These are phyloP conservation scores for Rhizopus sp. DNA, from an alignment of 371 early-diverging fungal genomes.

Conservation along the genomic window DNA sequence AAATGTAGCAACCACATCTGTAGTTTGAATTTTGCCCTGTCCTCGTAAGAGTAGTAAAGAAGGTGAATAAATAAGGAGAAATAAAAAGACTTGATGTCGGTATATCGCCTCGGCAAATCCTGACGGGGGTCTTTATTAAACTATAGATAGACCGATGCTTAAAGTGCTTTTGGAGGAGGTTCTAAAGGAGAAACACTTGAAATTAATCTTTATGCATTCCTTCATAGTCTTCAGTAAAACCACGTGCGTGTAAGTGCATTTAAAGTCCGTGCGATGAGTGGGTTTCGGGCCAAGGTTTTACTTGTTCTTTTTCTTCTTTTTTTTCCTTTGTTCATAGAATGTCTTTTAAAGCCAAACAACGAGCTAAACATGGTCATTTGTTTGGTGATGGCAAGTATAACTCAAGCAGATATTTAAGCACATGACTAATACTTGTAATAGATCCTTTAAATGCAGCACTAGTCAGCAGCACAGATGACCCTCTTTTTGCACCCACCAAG, in stretches of 20 bases:
- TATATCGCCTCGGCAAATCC: no score
- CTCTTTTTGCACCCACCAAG: constrained; percentile 21
- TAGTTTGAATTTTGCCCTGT: no score
- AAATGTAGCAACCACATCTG: no score
- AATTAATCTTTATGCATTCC: background rate
- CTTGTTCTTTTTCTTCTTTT: constrained; percentile 6
- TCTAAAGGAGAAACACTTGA: no score
- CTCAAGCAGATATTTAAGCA: constrained; percentile 1
- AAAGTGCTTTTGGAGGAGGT: no score
- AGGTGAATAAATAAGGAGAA: no score
- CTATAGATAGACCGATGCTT: no score
- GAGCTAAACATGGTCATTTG: constrained; percentile 47
- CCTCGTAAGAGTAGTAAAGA: no score
- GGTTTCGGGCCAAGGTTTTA: background rate
- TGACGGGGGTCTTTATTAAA: no score
- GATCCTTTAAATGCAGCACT: constrained; percentile 41
- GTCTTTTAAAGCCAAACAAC: constrained; percentile 49
- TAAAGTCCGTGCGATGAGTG: background rate
- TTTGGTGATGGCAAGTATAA: constrained; percentile 50
- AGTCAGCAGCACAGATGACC: constrained; percentile 31
- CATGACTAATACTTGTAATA: constrained; percentile 5
- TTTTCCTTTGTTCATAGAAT: constrained; percentile 16
- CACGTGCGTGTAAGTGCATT: background rate
- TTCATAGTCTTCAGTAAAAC: background rate
- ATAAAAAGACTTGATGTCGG: no score